Base-by-base conservation (phyloP, 352 stramenopile species). In the Phytophthora hibernalis region DNA sequence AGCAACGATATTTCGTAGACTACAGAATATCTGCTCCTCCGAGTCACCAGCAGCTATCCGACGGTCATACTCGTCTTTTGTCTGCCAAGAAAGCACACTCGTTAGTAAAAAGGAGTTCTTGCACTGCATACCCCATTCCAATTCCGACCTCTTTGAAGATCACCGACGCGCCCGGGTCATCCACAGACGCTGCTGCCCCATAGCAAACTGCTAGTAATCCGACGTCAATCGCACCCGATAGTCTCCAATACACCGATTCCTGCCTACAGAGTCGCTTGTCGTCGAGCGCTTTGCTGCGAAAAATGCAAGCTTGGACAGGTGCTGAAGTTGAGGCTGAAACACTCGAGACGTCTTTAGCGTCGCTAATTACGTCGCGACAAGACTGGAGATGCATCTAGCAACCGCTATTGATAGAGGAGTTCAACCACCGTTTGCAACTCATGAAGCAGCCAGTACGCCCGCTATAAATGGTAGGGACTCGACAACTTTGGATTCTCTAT, bases 21-120 rank as follows among this genome's bases (percentile, higher is more conserved):
- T 74, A 15, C 50, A 44, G 45, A 84, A 86, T 20, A 86, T 83
- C 49, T 65, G 33, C 21, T 86, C 75, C 24, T 86, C 58, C 12
- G 78, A 76, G 42, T 79, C 69, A 16, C 72, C 76, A 1, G 73
- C 69, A 38, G 65, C 66, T 10, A 68, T 31, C 24, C 74, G 70
- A 30, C 70, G 74, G 3, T 75, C 44, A 28, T 84, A 86, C 43
- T 86, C 78, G 28, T 80, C 28, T 31, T 68, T 75, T 15, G 67
- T 75, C 67, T 75, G 20, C 35, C 28, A 53, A 42, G 13, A 54
- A 61, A 8, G 1, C 5, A 58, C 16, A 24, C 33, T 30, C 15
- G 40, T 30, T 15, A 61, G 5, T 1, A 43, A 15, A 2, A 43
- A 15, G 4, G 5, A 40, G 33, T 40, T 38, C 12, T 38, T 40